Evolutionary conservation across 176 grass and related monocot genomes (phyloP).

Genomic region (Tillandsia fasciculata): DNA sequence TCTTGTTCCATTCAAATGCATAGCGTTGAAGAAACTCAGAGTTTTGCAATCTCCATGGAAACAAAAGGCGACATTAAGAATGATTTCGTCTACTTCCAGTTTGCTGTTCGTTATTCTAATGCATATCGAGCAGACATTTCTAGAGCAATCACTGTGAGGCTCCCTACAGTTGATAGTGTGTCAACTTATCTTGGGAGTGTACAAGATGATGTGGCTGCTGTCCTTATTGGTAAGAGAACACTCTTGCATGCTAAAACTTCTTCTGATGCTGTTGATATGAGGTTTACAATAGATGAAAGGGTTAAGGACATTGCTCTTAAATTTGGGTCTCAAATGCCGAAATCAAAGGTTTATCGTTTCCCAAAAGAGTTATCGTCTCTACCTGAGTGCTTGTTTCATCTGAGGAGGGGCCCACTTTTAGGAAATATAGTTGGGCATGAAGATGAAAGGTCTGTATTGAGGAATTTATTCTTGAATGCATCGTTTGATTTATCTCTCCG

Average conservation of each 20-base stretch:
- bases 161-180: conserved; percentile 70
- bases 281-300: conserved; percentile 76
- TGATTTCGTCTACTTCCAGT: conserved; percentile 92
- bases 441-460: conserved; percentile 88
- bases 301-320: conserved; percentile 80
- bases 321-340: conserved; percentile 69
- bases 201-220: conserved; percentile 58
- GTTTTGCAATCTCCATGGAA: conserved; percentile 94
- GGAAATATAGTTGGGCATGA: conserved; percentile 93
- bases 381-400: conserved; percentile 88
- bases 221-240: conserved; percentile 77
- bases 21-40: conserved; percentile 80
- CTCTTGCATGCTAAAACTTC: conserved; percentile 47
- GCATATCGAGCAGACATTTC: conserved; percentile 76
- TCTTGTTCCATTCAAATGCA: conserved; percentile 93
- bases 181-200: conserved; percentile 64
- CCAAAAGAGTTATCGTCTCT: conserved; percentile 76
- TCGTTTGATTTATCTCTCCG: conserved; percentile 81
- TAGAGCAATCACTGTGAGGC: conserved; percentile 67
- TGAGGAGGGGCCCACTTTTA: conserved; percentile 88
- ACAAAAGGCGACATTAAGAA: conserved; percentile 67
- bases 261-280: conserved; percentile 57
- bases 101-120: conserved; percentile 79
- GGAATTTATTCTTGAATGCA: conserved; percentile 76
- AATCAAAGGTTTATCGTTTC: conserved; percentile 72